phyloP scores from a whole-genome alignment of 1,139 yeast species.

The Meyerozyma athensensis region DNA sequence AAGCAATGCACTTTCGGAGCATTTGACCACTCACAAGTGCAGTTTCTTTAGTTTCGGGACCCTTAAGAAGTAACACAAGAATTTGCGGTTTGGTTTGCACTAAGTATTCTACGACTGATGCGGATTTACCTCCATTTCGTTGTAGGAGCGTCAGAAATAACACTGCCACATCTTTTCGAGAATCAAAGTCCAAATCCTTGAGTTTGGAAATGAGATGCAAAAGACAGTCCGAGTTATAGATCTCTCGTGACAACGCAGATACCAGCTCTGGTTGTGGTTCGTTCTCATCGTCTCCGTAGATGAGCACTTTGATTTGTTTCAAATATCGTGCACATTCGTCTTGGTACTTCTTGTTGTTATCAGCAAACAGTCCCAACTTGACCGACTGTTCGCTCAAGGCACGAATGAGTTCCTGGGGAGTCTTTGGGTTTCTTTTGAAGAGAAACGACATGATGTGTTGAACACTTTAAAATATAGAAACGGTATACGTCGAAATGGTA shows the following conservation, averaged over 20 bases:
- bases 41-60: slow-evolving; percentile 68
- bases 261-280: slow-evolving; percentile 78
- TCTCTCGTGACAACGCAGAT: slow-evolving; percentile 67
- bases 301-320: slow-evolving; percentile 59
- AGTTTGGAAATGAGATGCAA: slow-evolving; percentile 55
- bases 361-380: slow-evolving; percentile 55
- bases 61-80: slow-evolving; percentile 55
- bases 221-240: slow-evolving; percentile 68
- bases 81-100: slow-evolving; percentile 58
- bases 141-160: slow-evolving; percentile 74
- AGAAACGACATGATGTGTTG: slow-evolving; percentile 68
- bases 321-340: slow-evolving; percentile 75
- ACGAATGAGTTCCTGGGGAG: slow-evolving; percentile 79
- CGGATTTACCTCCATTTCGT: slow-evolving; percentile 69
- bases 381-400: slow-evolving; percentile 68
- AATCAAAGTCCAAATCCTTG: slow-evolving; percentile 73
- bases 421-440: slow-evolving; percentile 87
- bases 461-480: too few relatives aligned
- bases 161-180: slow-evolving; percentile 76
- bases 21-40: slow-evolving; percentile 77
- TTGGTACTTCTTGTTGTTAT: slow-evolving; percentile 55
- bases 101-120: slow-evolving; percentile 85
- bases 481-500: too few relatives aligned
- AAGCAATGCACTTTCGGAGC: slow-evolving; percentile 78
- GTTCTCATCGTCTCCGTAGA: slow-evolving; percentile 69